Evolutionary conservation across 768 basidiomycete species (phyloP).

Genomic region (Suillus placidus): DNA sequence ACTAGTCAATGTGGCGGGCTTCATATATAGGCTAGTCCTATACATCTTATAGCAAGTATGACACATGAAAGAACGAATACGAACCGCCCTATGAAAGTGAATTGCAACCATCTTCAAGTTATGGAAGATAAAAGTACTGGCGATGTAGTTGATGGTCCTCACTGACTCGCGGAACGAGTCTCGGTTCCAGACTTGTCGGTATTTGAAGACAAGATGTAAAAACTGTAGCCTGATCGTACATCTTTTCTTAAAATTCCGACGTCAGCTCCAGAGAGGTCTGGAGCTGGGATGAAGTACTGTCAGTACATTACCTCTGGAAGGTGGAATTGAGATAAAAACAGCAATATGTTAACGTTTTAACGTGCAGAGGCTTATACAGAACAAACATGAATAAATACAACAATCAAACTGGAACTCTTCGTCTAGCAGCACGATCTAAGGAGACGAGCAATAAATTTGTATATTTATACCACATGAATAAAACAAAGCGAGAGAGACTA

Average conservation of each 20-base stretch:
- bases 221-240: background rate
- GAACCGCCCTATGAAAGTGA: background rate
- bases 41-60: background rate
- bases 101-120: background rate
- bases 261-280: too few relatives aligned
- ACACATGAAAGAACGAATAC: background rate
- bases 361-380: too few relatives aligned
- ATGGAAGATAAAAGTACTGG: background rate
- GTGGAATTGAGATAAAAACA: too few relatives aligned
- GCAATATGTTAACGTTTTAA: too few relatives aligned
- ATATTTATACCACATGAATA: too few relatives aligned
- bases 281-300: too few relatives aligned
- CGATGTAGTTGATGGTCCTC: background rate
- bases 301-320: background rate
- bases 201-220: background rate
- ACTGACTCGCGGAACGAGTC: background rate
- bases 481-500: too few relatives aligned
- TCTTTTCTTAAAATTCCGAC: too few relatives aligned
- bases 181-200: background rate
- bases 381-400: too few relatives aligned
- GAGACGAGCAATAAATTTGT: too few relatives aligned
- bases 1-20: background rate
- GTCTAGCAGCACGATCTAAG: too few relatives aligned
- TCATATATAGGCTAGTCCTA: background rate
- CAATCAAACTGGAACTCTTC: too few relatives aligned